Evolutionary conservation across 2,329 filamentous ascomycete genomes (phyloP).

Genomic region (Diaporthe vaccinii): DNA sequence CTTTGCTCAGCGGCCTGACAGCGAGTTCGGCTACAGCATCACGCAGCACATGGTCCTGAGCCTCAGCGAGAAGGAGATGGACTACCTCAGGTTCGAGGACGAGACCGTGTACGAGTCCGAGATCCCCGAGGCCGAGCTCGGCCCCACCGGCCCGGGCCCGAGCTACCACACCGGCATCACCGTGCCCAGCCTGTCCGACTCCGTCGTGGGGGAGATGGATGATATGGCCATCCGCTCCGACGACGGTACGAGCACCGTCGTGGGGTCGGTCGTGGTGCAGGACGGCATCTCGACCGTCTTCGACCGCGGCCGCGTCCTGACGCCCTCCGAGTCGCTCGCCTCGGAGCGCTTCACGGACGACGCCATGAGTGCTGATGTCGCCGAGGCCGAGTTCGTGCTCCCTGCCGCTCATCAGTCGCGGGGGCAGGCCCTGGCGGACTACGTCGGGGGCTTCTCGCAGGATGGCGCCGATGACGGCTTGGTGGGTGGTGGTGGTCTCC

Average conservation of each 20-base stretch:
- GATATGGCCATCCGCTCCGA: conserved; percentile 48
- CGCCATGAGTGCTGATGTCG: conserved; percentile 48
- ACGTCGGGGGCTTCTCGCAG: conserved; percentile 35
- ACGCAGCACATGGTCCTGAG: conserved; percentile 64
- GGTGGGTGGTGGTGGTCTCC: conserved; percentile 24
- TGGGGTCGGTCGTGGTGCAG: conserved; percentile 53
- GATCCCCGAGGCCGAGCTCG: conserved; percentile 59
- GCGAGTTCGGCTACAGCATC: conserved; percentile 51
- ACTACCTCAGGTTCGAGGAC: conserved; percentile 67
- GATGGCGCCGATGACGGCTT: conserved; percentile 24
- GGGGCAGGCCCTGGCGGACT: conserved; percentile 42
- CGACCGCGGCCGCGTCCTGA: conserved; percentile 49
- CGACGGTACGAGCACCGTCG: conserved; percentile 51
- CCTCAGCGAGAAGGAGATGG: conserved; percentile 69
- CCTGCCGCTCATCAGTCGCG: conserved; percentile 45
- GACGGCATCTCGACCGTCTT: conserved; percentile 57
- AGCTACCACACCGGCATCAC: conserved; percentile 61
- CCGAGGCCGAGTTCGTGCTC: conserved; percentile 51
- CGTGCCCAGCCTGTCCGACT: conserved; percentile 45
- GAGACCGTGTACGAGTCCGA: conserved; percentile 54
- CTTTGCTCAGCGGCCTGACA: conserved; percentile 44
- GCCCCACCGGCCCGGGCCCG: conserved; percentile 61
- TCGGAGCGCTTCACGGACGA: conserved; percentile 54
- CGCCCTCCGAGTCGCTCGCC: conserved; percentile 50
- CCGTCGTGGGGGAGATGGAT: conserved; percentile 50